Evolutionary conservation across 2,329 filamentous ascomycete genomes (phyloP).

Genomic region (Paecilomyces dactylethromorphus): DNA sequence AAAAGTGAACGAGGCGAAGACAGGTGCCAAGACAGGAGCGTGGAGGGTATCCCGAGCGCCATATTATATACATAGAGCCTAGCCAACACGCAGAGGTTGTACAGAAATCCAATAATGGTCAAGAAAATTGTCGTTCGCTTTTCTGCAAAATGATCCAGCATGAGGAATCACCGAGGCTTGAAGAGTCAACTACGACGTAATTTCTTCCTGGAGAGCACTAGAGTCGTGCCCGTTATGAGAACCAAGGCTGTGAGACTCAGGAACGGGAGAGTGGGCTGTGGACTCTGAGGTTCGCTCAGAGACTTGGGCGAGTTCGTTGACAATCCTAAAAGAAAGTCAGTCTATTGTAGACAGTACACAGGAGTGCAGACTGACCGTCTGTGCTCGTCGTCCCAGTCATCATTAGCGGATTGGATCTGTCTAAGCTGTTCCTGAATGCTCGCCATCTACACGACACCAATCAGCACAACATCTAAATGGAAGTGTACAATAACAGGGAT

Average conservation of each 20-base stretch:
- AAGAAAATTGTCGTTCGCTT: not conserved
- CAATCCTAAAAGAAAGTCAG: slow-evolving; percentile 22
- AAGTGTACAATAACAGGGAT: slow-evolving; percentile 4
- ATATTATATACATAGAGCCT: not conserved
- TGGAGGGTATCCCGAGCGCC: not conserved
- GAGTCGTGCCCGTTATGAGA: not conserved
- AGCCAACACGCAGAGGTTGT: not conserved
- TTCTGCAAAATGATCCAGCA: not conserved
- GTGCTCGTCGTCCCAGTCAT: slow-evolving; percentile 40
- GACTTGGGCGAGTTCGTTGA: slow-evolving; percentile 30
- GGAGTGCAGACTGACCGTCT: slow-evolving; percentile 25
- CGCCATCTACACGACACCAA: slow-evolving; percentile 34
- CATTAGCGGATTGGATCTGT: slow-evolving; percentile 38
- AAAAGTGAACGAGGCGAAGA: not conserved
- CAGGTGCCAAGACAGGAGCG: not conserved
- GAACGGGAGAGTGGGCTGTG: slow-evolving; percentile 22
- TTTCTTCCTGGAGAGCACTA: not conserved
- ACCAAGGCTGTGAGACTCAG: slow-evolving; percentile 7
- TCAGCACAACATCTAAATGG: slow-evolving; percentile 15
- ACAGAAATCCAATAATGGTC: not conserved
- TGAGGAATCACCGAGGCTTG: not conserved
- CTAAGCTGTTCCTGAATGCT: slow-evolving; percentile 43
- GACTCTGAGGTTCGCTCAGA: slow-evolving; percentile 23
- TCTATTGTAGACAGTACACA: not conserved
- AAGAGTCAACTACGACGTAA: not conserved